phyloP scores from a whole-genome alignment of 345 rosid genomes.

The Triadica sebifera region DNA sequence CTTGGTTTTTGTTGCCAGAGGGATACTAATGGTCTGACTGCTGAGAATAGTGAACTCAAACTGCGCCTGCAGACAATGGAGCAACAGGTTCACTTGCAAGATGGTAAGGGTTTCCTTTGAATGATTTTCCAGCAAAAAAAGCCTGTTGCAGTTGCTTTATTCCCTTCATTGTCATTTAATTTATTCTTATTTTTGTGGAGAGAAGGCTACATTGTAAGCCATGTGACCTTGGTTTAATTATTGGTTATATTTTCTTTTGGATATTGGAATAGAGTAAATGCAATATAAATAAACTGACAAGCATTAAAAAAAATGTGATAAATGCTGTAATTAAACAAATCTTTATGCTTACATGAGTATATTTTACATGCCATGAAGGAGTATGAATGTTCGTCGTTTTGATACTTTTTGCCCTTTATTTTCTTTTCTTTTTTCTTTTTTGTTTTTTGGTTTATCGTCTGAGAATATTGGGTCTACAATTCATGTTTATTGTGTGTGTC shows the following conservation, averaged over 20 bases:
- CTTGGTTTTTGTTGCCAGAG: constrained; percentile 44
- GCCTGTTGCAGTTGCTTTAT: background rate
- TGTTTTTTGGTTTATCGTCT: background rate
- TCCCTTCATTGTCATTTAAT: background rate
- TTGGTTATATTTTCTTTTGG: background rate
- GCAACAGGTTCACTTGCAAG: constrained; percentile 83
- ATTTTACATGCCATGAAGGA: background rate
- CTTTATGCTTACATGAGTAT: background rate
- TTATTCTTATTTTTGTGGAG: background rate
- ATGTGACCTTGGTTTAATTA: background rate
- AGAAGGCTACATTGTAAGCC: background rate
- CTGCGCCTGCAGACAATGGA: constrained; percentile 89
- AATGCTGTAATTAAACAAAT: background rate
- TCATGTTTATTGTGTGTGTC: background rate
- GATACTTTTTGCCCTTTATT: too few relatives aligned
- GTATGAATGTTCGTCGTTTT: background rate
- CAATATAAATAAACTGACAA: background rate
- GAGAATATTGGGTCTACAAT: background rate
- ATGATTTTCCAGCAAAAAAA: background rate
- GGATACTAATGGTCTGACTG: constrained; percentile 73
- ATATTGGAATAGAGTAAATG: background rate
- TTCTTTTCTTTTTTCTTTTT: background rate
- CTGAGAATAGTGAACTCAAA: constrained; percentile 83
- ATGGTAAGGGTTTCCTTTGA: constrained; percentile 48
- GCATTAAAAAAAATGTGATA: background rate